phyloP scores from a whole-genome alignment of 2,329 filamentous ascomycete species.

The Madurella mycetomatis region DNA sequence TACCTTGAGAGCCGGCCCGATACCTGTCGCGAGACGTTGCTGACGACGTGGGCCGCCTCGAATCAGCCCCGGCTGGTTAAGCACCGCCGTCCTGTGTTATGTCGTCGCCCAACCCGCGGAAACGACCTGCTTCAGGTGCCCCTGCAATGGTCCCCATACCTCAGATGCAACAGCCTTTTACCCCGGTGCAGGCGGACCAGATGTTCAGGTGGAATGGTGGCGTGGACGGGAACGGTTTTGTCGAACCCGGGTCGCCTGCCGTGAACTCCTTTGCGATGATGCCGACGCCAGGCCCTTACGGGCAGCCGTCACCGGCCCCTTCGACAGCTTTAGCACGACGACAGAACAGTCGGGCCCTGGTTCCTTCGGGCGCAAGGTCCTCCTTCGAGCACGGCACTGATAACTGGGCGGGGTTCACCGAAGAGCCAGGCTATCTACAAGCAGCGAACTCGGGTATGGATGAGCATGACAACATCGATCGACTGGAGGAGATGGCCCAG shows the following conservation, averaged over 20 bases:
- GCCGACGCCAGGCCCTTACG: conserved; percentile 24
- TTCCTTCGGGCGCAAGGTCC: conserved; percentile 38
- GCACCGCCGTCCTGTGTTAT: conserved; percentile 32
- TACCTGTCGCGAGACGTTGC: conserved; percentile 2
- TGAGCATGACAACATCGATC: conserved; percentile 68
- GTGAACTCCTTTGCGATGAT: conserved; percentile 39
- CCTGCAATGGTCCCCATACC: conserved; percentile 56
- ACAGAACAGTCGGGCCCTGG: conserved; percentile 48
- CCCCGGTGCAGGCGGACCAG: conserved; percentile 45
- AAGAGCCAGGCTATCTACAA: conserved; percentile 39
- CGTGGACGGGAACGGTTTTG: conserved; percentile 35
- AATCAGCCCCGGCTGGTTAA: conserved; percentile 9
- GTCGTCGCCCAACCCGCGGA: conserved; percentile 54
- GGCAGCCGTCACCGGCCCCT: conserved; percentile 26
- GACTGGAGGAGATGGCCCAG: conserved; percentile 73
- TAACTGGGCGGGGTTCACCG: conserved; percentile 38
- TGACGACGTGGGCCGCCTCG: conserved; percentile 9
- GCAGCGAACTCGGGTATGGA: conserved; percentile 35
- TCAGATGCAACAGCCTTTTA: conserved; percentile 46
- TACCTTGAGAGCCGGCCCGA: not conserved
- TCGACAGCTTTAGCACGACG: conserved; percentile 51
- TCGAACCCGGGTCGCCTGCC: conserved; percentile 33
- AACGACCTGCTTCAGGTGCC: conserved; percentile 69
- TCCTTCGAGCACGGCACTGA: conserved; percentile 29
- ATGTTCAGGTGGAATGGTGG: conserved; percentile 43